Base-by-base conservation (phyloP, 257 asterid genomes). In the Solanum paucissectum region DNA sequence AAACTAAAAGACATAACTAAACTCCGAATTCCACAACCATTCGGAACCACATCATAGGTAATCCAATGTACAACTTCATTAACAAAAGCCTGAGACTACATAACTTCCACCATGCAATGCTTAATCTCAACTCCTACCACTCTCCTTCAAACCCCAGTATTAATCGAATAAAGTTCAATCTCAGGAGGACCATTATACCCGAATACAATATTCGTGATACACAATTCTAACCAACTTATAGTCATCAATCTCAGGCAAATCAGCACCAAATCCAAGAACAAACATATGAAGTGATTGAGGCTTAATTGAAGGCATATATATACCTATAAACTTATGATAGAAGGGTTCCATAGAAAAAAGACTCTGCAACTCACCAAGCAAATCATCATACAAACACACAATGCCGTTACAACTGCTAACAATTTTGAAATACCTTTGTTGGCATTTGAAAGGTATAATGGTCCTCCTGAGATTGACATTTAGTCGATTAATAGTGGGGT, bases 391-490 rank as follows among this genome's bases (percentile, higher is more conserved):
- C n/a, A 18, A 52, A 18, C 62, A 18, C 9, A 20, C 9, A 9
- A 52, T 18, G n/a, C 9, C 62, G 6, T 1, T 52, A 10, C 0
- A 52, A 3, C 0, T 52, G 4, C 62, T 10, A 52, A 52, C 23
- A 52, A 52, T 0, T 52, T 52, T 52, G 0, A 52, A 18, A 18
- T 18, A 52, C 62, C n/a, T 38, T 60, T 88, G 92, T 52, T 52
- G 4, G 62, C 10, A 7, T 52, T 52, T 6, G n/a, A 6, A 52
- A 52, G 9, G 23, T 52, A 52, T 52, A 52, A 52, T 18, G 21
- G 62, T 52, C 93, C 93, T 3, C 92, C 91, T 3, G 90, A 90
- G 82, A 94, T 88, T 34, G 98, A 95, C 87, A 72, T 93, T 49
- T 94, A 83, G 89, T 83, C 90, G 20, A 88, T 91, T 13, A 87